Conservation (phyloP, 2,329 filamentous ascomycete species). For the Trichoderma atroviride region DNA sequence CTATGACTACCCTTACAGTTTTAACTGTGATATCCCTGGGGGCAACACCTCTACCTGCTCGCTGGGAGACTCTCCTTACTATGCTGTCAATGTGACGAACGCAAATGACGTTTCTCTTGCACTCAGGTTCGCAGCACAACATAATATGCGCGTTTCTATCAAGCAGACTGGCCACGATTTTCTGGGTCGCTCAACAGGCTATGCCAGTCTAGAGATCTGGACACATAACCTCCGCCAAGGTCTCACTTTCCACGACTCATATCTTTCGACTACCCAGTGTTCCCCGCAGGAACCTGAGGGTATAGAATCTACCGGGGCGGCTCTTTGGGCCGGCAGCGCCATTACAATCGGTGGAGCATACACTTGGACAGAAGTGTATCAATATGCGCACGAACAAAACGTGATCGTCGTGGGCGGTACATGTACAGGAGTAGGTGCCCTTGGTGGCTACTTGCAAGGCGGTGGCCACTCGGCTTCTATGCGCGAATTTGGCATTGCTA, state of each 20-base stretch:
- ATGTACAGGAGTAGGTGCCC: slow-evolving; percentile 33
- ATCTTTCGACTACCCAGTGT: background rate
- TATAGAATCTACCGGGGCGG: background rate
- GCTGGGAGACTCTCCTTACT: background rate
- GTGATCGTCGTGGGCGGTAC: slow-evolving; percentile 43
- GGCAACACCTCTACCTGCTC: background rate
- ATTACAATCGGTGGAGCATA: slow-evolving; percentile 40
- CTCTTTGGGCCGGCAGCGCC: background rate
- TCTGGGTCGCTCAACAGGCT: background rate
- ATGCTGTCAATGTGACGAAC: background rate
- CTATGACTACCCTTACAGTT: background rate
- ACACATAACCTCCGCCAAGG: background rate
- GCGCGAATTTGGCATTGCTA: slow-evolving; percentile 46
- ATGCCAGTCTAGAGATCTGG: background rate
- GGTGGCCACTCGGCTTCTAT: slow-evolving; percentile 47
- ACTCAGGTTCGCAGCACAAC: background rate
- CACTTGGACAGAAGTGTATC: slow-evolving; percentile 41
- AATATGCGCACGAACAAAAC: slow-evolving; percentile 35
- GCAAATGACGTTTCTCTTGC: background rate
- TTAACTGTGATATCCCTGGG: background rate
- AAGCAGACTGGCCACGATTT: background rate
- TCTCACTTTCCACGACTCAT: background rate
- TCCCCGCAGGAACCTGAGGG: background rate
- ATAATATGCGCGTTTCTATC: background rate
- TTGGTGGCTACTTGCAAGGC: slow-evolving; percentile 45